Evolutionary conservation across 2,329 filamentous ascomycete species (phyloP).

Genomic region (Fusarium bactridioides): DNA sequence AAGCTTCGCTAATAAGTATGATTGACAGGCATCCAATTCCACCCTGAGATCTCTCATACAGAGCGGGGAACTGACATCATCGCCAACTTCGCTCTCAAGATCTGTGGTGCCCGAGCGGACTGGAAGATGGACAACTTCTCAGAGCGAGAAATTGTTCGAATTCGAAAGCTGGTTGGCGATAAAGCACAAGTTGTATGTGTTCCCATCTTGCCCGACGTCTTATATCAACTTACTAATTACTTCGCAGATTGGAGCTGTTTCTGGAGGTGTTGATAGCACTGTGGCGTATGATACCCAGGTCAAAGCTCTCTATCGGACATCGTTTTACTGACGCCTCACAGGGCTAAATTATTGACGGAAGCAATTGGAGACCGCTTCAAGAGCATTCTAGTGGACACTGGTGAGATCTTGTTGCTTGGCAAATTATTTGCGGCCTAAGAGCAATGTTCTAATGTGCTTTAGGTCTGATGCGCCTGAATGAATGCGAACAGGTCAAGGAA

Average conservation of each 20-base stretch:
- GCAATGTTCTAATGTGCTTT: neutral
- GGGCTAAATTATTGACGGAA: neutral
- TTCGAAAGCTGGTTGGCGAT: neutral
- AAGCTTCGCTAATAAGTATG: neutral
- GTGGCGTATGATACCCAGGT: neutral
- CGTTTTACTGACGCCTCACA: neutral
- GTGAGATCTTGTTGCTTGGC: conserved; percentile 17
- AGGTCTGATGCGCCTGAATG: neutral
- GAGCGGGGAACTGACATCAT: neutral
- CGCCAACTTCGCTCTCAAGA: neutral
- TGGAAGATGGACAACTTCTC: neutral
- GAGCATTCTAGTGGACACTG: neutral
- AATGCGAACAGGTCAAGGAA: neutral
- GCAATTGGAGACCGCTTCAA: neutral
- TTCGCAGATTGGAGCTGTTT: neutral
- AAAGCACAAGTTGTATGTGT: conserved; percentile 37
- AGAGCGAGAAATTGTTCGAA: neutral
- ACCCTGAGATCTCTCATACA: neutral
- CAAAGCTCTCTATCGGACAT: neutral
- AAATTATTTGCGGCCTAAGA: too few species aligned
- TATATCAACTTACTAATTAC: conserved; percentile 11
- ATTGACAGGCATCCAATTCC: neutral
- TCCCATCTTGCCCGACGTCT: neutral
- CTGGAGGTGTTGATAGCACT: neutral
- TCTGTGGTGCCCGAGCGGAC: neutral